Evolutionary conservation across 139 green algal species (phyloP), one percentile per base, ranked within the genome.

Genomic region (Volvox reticuliferus): DNA sequence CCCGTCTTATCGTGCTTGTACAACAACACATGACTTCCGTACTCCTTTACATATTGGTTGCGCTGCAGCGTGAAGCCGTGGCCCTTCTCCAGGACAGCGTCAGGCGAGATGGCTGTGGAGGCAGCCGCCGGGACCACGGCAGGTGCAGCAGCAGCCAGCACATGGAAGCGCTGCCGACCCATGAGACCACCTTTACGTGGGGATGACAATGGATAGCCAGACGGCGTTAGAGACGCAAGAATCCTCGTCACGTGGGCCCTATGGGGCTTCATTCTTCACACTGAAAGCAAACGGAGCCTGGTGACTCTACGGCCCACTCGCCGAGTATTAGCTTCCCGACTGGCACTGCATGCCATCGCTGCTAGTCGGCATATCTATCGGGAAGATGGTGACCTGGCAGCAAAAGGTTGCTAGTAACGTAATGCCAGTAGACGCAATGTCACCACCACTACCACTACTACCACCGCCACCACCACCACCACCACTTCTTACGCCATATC

Each of bases 1-100:
- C 95, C 96, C 78, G 96, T 98, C 92, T 97, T 96, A 75, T 96
- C 88, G 93, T 99, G 97, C 36, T 94, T 94, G 94, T 99, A 99
- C 71, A 97, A 65, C 62, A 96, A 89, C 62, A 97, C 95, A 33
- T 95, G 84, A 9, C 95, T 98, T 91, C 96, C 95, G 89, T 99
- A 99, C 92, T 99, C 97, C 30, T 95, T 80, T 62, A 99, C 94
- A 86, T 96, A 99, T 91, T 99, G 95, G 88, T 98, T 81, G 71
- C 95, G 91, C 68, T 95, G 86, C 85, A 99, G 94, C 61, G 94
- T 91, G 89, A 99, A 99, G 80, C 97, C 97, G 91, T 99, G 97
- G 9, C 94, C 90, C 83, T 97, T 84, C 90, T 96, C 95, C 30
- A 89, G 88, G 1, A 87, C 62, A 20, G 73, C 44, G 17, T 44